Conservation (phyloP, 2,329 filamentous ascomycete genomes). For the Graphilbum fragrans region DNA sequence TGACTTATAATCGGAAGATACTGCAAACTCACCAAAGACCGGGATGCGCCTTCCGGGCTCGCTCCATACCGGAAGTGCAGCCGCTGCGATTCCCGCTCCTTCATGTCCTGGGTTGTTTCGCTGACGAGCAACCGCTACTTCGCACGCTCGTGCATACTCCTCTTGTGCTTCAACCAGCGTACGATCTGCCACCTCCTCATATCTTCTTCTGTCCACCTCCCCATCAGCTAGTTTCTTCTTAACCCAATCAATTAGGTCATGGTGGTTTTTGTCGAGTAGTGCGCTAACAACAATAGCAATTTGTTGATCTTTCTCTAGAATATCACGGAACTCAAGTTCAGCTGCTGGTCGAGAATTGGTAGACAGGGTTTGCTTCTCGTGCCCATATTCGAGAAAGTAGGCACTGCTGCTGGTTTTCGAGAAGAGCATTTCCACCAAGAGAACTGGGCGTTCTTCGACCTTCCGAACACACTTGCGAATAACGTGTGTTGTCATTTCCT, state of each 20-base stretch:
- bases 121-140: no score
- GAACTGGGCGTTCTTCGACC: slow-evolving; percentile 70
- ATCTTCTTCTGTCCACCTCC: slow-evolving; percentile 60
- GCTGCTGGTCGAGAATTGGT: slow-evolving; percentile 57
- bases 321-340: slow-evolving; percentile 71
- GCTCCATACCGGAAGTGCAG: no score
- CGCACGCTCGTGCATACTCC: no score
- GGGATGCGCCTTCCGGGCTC: no score
- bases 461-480: slow-evolving; percentile 74
- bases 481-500: slow-evolving; percentile 76
- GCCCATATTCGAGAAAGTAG: slow-evolving; percentile 82
- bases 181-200: slow-evolving; percentile 57
- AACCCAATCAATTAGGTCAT: slow-evolving; percentile 69
- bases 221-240: slow-evolving; percentile 58
- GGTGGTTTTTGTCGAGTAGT: slow-evolving; percentile 67
- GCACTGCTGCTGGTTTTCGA: slow-evolving; percentile 77
- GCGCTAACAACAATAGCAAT: slow-evolving; percentile 70
- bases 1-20: no score
- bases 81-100: no score
- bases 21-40: no score
- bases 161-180: slow-evolving; percentile 19
- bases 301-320: slow-evolving; percentile 55
- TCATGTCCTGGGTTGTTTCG: no score
- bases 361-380: slow-evolving; percentile 62
- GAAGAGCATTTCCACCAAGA: slow-evolving; percentile 87